Base-by-base conservation (phyloP, 768 basidiomycete species). In the Boletus patriciae region DNA sequence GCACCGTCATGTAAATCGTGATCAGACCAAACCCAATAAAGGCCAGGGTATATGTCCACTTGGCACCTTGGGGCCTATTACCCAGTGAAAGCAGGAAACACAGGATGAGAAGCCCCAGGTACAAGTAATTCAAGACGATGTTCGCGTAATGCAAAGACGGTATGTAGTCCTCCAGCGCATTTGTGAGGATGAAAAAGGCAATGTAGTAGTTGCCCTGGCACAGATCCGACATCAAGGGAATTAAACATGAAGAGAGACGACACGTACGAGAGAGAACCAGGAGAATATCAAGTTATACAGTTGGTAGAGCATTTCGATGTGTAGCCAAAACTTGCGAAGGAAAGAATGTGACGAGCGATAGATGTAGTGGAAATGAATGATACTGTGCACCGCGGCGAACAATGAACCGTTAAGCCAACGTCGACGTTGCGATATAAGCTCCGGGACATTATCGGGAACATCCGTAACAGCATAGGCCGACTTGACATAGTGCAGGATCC, bases 361-460 rank as follows among this genome's bases (percentile, higher is more conserved):
- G 40, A 99, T 83, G 69, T 98, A 98, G 61, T 91, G 87, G 73
- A 99, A 98, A 70, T 98, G 92, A 61, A 94, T 80, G 5, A 86
- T 90, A 55, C 88, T 87, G 75, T 98, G 94, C 16, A 98, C 85
- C 0, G 90, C 92, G 11, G 95, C 97, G 73, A 99, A 99, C 85
- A 99, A 98, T 4, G 93, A 95, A 15, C 96, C 94, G 71, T 98
- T 98, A 27, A 99, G 81, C 96, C 96, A 98, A 40, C 95, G 87
- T 36, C 96, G 83, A 49, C 96, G 88, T 69, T 98, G 96, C 0
- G 92, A 92, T 64, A 99, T 93, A 58, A 98, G 75, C 70, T 98
- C 96, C 0, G 96, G 92, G 16, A 96, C 86, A 83, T 92, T 87
- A 67, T 97, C 94, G 0, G 95, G 95, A 2, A 97, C 94, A 71